Evolutionary conservation across 306 rosid genomes (phyloP).

Genomic region (Crataegus laevigata): DNA sequence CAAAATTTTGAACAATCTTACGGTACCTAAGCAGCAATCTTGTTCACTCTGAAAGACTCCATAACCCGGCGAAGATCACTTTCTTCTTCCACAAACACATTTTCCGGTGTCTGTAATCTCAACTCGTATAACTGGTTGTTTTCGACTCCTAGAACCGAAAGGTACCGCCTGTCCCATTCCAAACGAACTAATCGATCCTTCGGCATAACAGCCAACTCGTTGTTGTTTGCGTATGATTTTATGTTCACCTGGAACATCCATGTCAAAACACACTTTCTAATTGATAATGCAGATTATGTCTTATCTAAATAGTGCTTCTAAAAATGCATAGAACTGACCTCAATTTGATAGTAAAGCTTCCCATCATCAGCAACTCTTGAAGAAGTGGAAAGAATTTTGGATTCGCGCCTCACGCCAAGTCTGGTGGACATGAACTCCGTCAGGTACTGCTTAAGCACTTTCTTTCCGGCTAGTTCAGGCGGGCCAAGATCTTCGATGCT

Average conservation of each 20-base stretch:
- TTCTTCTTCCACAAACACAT: conserved; percentile 72
- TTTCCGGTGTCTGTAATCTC: conserved; percentile 86
- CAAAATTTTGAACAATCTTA: neutral
- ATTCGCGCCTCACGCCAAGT: conserved; percentile 81
- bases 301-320: neutral
- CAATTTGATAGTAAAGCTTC: conserved; percentile 72
- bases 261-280: neutral
- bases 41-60: conserved; percentile 88
- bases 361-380: conserved; percentile 81
- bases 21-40: conserved; percentile 27
- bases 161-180: conserved; percentile 91
- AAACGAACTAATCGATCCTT: conserved; percentile 68
- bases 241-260: conserved; percentile 61
- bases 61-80: conserved; percentile 67
- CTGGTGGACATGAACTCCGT: conserved; percentile 92
- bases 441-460: conserved; percentile 68
- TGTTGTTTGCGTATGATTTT: conserved; percentile 87
- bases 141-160: conserved; percentile 92
- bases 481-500: conserved; percentile 80
- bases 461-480: conserved; percentile 72
- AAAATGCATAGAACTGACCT: conserved; percentile 35
- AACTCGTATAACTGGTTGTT: conserved; percentile 81
- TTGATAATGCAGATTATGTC: neutral
- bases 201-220: conserved; percentile 94
- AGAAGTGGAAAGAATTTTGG: conserved; percentile 65